Evolutionary conservation across 1,284 basidiomycete species (phyloP).

Genomic region (Rhizopogon parksii): DNA sequence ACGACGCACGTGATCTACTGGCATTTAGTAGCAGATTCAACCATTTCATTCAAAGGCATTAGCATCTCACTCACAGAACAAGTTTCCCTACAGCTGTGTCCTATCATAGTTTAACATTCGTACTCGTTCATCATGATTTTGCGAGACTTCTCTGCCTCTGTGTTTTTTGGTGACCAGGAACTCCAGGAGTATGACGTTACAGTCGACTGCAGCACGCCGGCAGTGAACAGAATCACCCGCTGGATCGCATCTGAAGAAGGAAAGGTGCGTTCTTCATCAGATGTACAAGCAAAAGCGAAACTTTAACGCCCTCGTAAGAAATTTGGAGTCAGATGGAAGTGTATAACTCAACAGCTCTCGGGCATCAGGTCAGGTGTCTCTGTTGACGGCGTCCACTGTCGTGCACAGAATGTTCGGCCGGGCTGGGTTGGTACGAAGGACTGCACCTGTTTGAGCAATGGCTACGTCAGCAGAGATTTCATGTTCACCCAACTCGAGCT

Average conservation of each 20-base stretch:
- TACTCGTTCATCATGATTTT: conserved; percentile 10
- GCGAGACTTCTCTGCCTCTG: conserved; percentile 7
- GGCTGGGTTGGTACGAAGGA: not conserved
- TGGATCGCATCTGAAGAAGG: conserved; percentile 17
- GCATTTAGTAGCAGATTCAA: no score
- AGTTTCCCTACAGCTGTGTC: no score
- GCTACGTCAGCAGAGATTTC: conserved; percentile 3
- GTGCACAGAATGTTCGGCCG: rapidly evolving
- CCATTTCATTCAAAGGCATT: no score
- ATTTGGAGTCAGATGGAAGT: conserved; percentile 12
- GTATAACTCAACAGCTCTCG: not conserved
- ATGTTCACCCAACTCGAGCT: conserved; percentile 15
- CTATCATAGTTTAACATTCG: no score
- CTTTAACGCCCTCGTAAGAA: conserved; percentile 2
- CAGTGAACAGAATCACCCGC: conserved; percentile 11
- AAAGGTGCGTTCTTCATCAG: conserved; percentile 9
- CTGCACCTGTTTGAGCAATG: not conserved
- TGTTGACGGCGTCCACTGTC: conserved; percentile 7
- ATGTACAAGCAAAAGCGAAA: not conserved
- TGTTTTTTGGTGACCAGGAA: conserved; percentile 11
- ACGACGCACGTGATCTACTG: not conserved
- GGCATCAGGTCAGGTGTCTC: rapidly evolving
- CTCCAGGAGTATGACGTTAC: conserved; percentile 13
- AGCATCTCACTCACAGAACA: no score
- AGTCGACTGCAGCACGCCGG: not conserved